Evolutionary conservation across 441 rosid species (phyloP), one percentile per base, ranked within the genome.

Genomic region (Populus hybrid): DNA sequence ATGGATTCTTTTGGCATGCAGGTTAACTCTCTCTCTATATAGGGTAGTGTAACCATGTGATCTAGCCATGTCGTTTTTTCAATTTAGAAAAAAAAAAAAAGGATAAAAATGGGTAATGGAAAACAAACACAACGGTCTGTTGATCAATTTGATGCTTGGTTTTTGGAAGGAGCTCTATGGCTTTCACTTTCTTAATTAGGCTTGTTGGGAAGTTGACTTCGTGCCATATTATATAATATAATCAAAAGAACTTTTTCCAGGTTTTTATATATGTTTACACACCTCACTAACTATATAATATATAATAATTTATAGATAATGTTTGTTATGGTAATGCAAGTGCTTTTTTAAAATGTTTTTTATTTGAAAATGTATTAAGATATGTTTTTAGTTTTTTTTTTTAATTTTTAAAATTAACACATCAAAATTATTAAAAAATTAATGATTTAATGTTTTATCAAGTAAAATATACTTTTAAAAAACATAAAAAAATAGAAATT

Each of bases 31-130:
- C 16, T 10, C 16, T 10, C 1, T 35, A 7, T 69, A 36, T 53
- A 28, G 35, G 3, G 45, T 73, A 23, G 73, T 23, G 56, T 21
- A n/a, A 64, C 71, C 87, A 85, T 85, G 91, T 87, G 89, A 81
- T 69, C 35, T 38, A 69, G 9, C 73, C 35, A 7, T 78, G 88
- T 81, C 83, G 38, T 75, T 82, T 84, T 68, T 33, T 31, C 63
- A 1, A 28, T 40, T 18, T 29, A 71, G 74, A 40, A 71, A 42
- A 35, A 11, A 4, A 9, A 21, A 33, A 35, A 6, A 20, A 35
- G 14, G 24, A 42, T 2, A n/a, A n/a, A 20, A 16, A 18, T 26
- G 20, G 29, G 68, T 23, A 36, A 18, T 40, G 56, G 56, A 45
- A 45, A 45, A 14, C 20, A 45, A 14, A 45, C 56, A 45, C 18